phyloP scores from a whole-genome alignment of 1,139 yeast genomes.

The Taphrina wiesneri region DNA sequence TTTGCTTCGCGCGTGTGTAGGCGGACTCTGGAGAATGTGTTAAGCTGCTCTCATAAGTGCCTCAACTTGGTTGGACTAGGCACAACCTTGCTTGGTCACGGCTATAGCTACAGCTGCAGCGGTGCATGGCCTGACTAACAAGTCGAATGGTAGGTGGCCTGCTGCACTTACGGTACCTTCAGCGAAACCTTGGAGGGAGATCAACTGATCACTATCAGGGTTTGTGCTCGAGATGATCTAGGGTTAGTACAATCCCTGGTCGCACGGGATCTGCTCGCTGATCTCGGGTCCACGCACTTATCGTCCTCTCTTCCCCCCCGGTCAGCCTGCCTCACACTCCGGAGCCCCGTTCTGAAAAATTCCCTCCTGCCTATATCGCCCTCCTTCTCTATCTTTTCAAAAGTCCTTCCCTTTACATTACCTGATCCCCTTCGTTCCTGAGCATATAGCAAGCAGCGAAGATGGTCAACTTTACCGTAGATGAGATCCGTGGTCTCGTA shows the following conservation, averaged over 20 bases:
- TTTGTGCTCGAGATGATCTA: not conserved
- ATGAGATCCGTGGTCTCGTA: constrained; percentile 98
- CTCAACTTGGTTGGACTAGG: no score
- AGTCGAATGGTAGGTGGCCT: no score
- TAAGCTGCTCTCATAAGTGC: no score
- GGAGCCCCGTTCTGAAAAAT: constrained; percentile 13
- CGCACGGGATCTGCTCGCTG: not conserved
- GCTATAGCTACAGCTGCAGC: no score
- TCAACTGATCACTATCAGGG: no score
- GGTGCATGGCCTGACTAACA: no score
- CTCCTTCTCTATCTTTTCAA: not conserved
- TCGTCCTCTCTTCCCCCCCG: not conserved
- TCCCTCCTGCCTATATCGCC: constrained; percentile 4
- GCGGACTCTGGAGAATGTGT: no score
- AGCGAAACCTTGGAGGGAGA: no score
- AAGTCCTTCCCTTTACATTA: not conserved
- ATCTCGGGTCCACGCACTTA: not conserved
- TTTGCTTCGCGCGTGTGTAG: no score
- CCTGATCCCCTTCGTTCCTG: constrained; percentile 11
- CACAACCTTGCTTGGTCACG: no score
- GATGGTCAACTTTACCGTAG: constrained; percentile 46
- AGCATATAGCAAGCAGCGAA: constrained; percentile 27
- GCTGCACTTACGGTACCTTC: no score
- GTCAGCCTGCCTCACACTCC: not conserved
- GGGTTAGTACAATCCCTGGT: not conserved